Conservation (phyloP, 768 basidiomycete genomes). For the Agrocybe chaxingu region DNA sequence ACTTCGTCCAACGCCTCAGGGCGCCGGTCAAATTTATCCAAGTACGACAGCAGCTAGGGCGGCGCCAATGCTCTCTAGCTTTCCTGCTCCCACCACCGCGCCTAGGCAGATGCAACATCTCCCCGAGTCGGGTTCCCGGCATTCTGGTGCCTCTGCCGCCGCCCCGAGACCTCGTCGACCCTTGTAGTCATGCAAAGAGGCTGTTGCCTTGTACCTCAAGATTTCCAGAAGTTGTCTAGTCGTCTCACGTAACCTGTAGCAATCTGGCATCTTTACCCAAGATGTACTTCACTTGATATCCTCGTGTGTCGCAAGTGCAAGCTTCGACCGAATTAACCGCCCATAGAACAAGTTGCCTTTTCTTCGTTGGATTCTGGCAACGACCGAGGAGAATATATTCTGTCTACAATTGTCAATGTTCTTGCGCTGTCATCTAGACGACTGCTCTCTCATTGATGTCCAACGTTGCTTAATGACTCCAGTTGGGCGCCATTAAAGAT, state of each 20-base stretch:
- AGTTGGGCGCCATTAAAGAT: too few relatives aligned
- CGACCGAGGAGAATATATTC: too few relatives aligned
- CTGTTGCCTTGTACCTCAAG: too few relatives aligned
- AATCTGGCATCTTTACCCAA: too few relatives aligned
- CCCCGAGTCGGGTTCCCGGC: background rate
- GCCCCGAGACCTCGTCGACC: background rate
- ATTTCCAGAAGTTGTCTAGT: too few relatives aligned
- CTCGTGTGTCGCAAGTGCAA: background rate
- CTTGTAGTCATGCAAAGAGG: slow-evolving; percentile 1
- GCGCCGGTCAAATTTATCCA: slow-evolving; percentile 5
- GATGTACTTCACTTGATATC: background rate
- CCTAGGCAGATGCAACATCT: background rate
- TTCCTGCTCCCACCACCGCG: background rate
- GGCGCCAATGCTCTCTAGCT: background rate
- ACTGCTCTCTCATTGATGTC: slow-evolving; percentile 5
- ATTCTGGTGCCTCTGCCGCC: background rate
- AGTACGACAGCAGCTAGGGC: slow-evolving; percentile 6
- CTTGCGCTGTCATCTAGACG: slow-evolving; percentile 7
- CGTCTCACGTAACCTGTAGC: background rate
- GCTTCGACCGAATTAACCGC: too few relatives aligned
- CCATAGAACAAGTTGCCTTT: too few relatives aligned
- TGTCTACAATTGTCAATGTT: background rate
- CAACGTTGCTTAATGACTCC: background rate
- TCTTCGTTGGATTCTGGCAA: too few relatives aligned
- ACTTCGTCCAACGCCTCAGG: background rate